Evolutionary conservation across 306 rosid species (phyloP).

Genomic region (Malus orientalis): DNA sequence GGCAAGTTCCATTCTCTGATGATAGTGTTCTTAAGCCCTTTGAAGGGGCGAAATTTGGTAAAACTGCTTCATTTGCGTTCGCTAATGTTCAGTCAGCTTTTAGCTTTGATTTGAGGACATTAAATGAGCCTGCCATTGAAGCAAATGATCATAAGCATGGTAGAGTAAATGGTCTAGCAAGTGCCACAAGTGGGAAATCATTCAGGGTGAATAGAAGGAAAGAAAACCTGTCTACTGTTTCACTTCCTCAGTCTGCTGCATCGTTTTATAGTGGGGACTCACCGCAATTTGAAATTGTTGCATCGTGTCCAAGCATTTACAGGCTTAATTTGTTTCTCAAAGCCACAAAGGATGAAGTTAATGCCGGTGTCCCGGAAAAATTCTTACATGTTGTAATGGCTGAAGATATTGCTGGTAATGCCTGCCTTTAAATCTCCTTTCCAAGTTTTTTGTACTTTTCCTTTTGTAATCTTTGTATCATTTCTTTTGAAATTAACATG

Average conservation of each 20-base stretch:
- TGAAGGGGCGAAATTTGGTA: constrained; percentile 21
- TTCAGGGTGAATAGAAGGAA: constrained; percentile 39
- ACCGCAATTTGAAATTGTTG: constrained; percentile 57
- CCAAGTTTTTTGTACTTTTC: background rate
- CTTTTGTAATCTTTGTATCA: background rate
- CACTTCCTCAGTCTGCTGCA: constrained; percentile 72
- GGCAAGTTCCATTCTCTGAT: constrained; percentile 24
- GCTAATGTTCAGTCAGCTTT: constrained; percentile 22
- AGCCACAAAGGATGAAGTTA: constrained; percentile 59
- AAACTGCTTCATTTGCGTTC: constrained; percentile 28
- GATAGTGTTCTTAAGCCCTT: constrained; percentile 17
- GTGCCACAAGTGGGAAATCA: constrained; percentile 27
- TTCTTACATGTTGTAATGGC: constrained; percentile 66
- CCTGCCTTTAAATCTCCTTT: background rate
- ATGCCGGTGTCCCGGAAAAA: constrained; percentile 65
- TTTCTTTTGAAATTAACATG: background rate
- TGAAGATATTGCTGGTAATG: constrained; percentile 56
- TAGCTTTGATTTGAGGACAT: constrained; percentile 13
- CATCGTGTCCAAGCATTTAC: constrained; percentile 49
- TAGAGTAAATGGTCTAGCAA: constrained; percentile 8
- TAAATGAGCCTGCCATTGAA: constrained; percentile 23
- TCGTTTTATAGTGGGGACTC: constrained; percentile 54
- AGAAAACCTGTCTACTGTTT: constrained; percentile 34
- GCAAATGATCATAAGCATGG: constrained; percentile 15
- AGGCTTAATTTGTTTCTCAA: constrained; percentile 56